Evolutionary conservation across 225 moss, liverwort and hornwort genomes (phyloP).

Genomic region (Physcomitrium patens): DNA sequence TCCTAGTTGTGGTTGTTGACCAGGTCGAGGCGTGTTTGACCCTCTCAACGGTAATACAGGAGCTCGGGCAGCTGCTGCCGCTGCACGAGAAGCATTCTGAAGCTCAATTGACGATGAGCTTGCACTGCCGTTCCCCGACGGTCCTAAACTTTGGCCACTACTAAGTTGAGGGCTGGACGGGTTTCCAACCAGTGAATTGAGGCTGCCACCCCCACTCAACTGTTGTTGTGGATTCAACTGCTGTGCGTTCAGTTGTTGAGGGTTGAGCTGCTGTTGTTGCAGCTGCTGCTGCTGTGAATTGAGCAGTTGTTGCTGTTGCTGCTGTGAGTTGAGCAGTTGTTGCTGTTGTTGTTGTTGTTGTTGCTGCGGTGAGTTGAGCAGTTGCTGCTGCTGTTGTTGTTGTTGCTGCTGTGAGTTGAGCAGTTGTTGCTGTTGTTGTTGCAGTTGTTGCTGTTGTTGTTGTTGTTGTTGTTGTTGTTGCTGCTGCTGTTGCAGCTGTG

Average conservation of each 20-base stretch:
- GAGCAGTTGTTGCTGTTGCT: conserved; percentile 58
- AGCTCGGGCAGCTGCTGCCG: conserved; percentile 56
- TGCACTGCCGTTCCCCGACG: conserved; percentile 59
- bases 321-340: conserved; percentile 49
- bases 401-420: conserved; percentile 58
- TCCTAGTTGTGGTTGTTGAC: conserved; percentile 75
- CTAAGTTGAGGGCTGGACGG: conserved; percentile 88
- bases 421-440: conserved; percentile 30
- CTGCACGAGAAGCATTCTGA: conserved; percentile 77
- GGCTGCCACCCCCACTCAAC: conserved; percentile 66
- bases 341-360: conserved; percentile 39
- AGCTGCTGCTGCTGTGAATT: conserved; percentile 24
- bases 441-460: conserved; percentile 33
- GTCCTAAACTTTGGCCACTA: conserved; percentile 67
- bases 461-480: conserved; percentile 24
- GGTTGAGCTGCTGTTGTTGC: conserved; percentile 43
- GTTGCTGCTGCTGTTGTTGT: conserved; percentile 33
- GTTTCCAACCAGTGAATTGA: conserved; percentile 82
- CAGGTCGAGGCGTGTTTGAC: conserved; percentile 61
- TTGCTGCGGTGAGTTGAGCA: conserved; percentile 44
- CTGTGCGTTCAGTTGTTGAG: conserved; percentile 66
- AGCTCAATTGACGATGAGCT: conserved; percentile 75
- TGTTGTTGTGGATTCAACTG: conserved; percentile 76
- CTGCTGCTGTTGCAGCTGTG: conserved; percentile 47
- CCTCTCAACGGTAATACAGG: conserved; percentile 58